These are phyloP conservation scores for Anastatica hierochuntica DNA, from an alignment of 345 rosid species.

Conservation along the genomic window DNA sequence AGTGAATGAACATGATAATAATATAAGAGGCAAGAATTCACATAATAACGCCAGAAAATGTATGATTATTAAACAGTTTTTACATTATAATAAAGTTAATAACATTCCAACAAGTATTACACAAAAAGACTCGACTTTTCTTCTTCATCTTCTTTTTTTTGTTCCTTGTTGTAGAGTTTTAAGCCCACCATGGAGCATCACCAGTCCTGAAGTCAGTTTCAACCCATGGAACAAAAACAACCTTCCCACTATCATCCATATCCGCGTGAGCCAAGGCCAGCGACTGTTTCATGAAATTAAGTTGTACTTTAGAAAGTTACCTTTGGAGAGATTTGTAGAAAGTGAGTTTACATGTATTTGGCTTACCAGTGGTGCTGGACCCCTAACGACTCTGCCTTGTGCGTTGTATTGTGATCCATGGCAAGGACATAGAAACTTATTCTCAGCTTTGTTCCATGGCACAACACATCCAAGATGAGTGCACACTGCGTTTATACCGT, in stretches of 20 bases:
- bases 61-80: conserved; percentile 9
- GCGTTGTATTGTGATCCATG: conserved; percentile 97
- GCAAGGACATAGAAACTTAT: conserved; percentile 92
- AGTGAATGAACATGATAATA: not conserved
- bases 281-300: conserved; percentile 36
- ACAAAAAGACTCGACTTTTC: conserved; percentile 2
- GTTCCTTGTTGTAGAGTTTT: conserved; percentile 3
- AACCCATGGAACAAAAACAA: conserved; percentile 76
- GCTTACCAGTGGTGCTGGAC: conserved; percentile 95
- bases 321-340: not conserved
- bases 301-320: not conserved
- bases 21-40: conserved; percentile 20
- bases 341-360: not conserved
- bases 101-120: conserved; percentile 1
- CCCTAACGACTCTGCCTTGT: conserved; percentile 93
- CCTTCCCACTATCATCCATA: conserved; percentile 67
- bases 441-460: conserved; percentile 83
- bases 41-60: conserved; percentile 22
- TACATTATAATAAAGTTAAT: conserved; percentile 8
- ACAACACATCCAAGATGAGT: conserved; percentile 97
- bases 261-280: conserved; percentile 86
- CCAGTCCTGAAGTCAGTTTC: conserved; percentile 99
- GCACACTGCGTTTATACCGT: conserved; percentile 78
- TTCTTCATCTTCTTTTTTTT: not conserved
- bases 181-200: conserved; percentile 92